Evolutionary conservation across 2,329 filamentous ascomycete species (phyloP), one percentile per base, ranked within the genome.

Genomic region (Erysiphe neolycopersici): DNA sequence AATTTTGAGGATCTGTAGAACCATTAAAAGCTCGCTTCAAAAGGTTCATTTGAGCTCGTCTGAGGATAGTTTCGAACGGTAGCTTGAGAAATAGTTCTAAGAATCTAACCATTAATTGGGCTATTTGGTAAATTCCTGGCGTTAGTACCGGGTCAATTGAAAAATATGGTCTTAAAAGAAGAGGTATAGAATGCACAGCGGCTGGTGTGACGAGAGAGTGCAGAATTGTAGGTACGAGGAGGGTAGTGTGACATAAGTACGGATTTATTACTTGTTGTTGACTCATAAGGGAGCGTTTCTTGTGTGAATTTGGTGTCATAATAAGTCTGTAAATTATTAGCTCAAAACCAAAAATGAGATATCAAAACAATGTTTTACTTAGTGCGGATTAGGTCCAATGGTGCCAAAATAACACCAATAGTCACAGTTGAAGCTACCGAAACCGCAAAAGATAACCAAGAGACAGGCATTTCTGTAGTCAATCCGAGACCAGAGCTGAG

Each of bases 341-440:
- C 52, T 62, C 59, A 42, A 43, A 22, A 32, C 41, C 38, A 32
- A 29, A n/a, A 30, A 17, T 29, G 8, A 19, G 10, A 22, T 26
- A 16, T 16, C 4, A 39, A 29, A 9, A 22, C 35, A 32, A 29
- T 26, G 16, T 44, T 51, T 42, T 53, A 61, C 55, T 70, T 71
- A 42, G 87, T 95, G 51, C 89, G 77, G 38, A 94, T 76, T 30
- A 93, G 73, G 58, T 98, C 89, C 39, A 98, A 66, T 0, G 89
- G 89, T 1, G 85, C 74, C 13, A 98, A 72, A 19, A 85, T 65
- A 10, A 94, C 63, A 4, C 83, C 82, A 0, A 87, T 83, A 5
- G 77, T 71, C 9, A 73, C 71, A 6, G 73, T 71, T 1, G 73
- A 72, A 0, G 68, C 60, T 3, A 71, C 69, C 8, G 73, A 71